These are phyloP conservation scores for Ramularia endophylla DNA, from an alignment of 2,329 filamentous ascomycete genomes.

Conservation along the genomic window DNA sequence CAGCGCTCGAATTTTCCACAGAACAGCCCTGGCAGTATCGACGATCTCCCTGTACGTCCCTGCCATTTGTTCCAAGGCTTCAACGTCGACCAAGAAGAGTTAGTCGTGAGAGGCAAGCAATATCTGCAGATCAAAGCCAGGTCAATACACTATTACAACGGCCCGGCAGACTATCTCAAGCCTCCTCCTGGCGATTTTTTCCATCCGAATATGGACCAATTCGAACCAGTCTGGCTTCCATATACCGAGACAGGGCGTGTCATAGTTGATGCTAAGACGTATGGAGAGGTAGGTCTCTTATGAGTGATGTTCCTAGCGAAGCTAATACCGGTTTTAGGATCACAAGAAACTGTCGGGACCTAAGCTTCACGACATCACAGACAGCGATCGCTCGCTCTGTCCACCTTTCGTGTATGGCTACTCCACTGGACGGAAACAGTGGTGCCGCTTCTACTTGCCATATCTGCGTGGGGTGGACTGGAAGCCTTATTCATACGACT, in stretches of 20 bases:
- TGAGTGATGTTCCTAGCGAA: too few relatives aligned
- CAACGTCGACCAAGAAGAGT: conserved; percentile 7
- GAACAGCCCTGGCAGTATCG: conserved; percentile 13
- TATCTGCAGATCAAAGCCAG: conserved; percentile 15
- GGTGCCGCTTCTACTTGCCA: conserved; percentile 24
- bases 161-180: conserved; percentile 19
- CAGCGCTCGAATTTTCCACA: conserved; percentile 12
- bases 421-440: conserved; percentile 19
- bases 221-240: conserved; percentile 4
- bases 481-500: conserved; percentile 17
- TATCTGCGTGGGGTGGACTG: conserved; percentile 20
- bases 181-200: conserved; percentile 11
- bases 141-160: conserved; percentile 18
- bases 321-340: neutral
- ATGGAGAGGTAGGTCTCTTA: conserved; percentile 7
- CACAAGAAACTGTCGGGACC: neutral
- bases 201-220: conserved; percentile 5
- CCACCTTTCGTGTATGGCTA: conserved; percentile 24
- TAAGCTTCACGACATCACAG: conserved; percentile 4
- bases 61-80: conserved; percentile 6
- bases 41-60: conserved; percentile 13
- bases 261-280: conserved; percentile 26
- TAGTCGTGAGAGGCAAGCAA: conserved; percentile 14
- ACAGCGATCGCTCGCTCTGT: conserved; percentile 19
- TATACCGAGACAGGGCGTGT: conserved; percentile 19